Evolutionary conservation across 768 basidiomycete species (phyloP), one percentile per base, ranked within the genome.

Genomic region (Strobilomyces echinocephalus): DNA sequence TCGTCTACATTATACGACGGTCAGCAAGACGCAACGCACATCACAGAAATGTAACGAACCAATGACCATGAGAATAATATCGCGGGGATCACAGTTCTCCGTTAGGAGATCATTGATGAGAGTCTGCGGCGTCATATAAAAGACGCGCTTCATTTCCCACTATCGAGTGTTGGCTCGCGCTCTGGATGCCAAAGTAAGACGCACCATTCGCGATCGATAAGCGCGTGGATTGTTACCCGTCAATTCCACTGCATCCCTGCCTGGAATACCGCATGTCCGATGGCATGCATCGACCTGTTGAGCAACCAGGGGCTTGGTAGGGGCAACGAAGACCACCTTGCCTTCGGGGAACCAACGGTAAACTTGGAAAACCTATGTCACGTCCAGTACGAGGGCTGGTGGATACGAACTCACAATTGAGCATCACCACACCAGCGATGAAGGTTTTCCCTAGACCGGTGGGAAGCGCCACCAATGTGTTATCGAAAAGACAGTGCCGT

Each of bases 361-460:
- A 66, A 81, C 91, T 93, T 56, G 18, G 26, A 49, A n/a, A 38
- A 56, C 18, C 43, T 20, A 30, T 24, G 12, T 56, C n/a, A 60
- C 8, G 44, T 57, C 30, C 38, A 18, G 24, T 35, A 28, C 53
- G 26, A 21, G 16, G 36, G 20, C 49, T 24, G 39, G 50, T 8
- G 48, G 21, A 39, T 21, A 48, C n/a, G 28, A 16, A 38, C 79
- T 62, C 62, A 92, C 92, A 95, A 64, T 95, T 95, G 28, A 95
- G 73, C 95, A 99, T 97, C 20, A 99, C 81, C 3, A 91, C 92
- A 1, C 95, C 94, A 4, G 97, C 97, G 55, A 99, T 88, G 63
- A 99, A 98, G 0, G 97, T 99, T 73, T 99, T 99, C 15, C 97
- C 97, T 12, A 98, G 74, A 42, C 97, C 97, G 0, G 97, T 99